These are phyloP conservation scores for Erysiphe pulchra DNA, from an alignment of 2,329 filamentous ascomycete species.

Conservation along the genomic window DNA sequence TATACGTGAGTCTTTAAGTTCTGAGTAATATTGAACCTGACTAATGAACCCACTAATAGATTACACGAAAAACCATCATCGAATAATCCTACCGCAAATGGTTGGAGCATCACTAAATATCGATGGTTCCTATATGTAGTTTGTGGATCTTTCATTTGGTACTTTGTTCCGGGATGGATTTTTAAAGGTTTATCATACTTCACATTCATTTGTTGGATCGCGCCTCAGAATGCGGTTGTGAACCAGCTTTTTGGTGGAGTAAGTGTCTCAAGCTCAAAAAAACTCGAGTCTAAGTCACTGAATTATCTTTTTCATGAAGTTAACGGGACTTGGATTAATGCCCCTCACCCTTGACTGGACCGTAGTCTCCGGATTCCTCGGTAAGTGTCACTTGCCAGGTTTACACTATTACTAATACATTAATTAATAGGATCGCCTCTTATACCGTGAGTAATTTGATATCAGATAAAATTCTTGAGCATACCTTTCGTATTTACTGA, in stretches of 20 bases:
- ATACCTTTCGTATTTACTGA: neutral
- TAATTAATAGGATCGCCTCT: neutral
- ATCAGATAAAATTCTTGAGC: too few species aligned
- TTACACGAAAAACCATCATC: neutral
- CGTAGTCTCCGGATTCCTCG: conserved; percentile 22
- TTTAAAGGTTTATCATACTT: conserved; percentile 48
- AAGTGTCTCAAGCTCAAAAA: conserved; percentile 10
- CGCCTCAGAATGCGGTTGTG: conserved; percentile 37
- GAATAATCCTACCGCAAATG: neutral
- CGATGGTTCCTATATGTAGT: neutral
- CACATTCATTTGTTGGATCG: conserved; percentile 45
- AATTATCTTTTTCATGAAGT: neutral
- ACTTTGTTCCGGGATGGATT: conserved; percentile 12
- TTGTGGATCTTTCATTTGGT: neutral
- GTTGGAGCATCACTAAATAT: neutral
- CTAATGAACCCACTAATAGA: neutral
- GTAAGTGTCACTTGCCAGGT: neutral
- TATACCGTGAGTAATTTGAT: neutral
- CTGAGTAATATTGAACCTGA: neutral
- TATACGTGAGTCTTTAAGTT: neutral
- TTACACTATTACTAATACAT: neutral
- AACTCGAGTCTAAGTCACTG: too few species aligned
- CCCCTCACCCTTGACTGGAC: conserved; percentile 60
- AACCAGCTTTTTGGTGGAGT: conserved; percentile 48
- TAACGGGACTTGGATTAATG: conserved; percentile 34